Base-by-base conservation (phyloP, 352 stramenopile species). In the Globisporangium polare region DNA sequence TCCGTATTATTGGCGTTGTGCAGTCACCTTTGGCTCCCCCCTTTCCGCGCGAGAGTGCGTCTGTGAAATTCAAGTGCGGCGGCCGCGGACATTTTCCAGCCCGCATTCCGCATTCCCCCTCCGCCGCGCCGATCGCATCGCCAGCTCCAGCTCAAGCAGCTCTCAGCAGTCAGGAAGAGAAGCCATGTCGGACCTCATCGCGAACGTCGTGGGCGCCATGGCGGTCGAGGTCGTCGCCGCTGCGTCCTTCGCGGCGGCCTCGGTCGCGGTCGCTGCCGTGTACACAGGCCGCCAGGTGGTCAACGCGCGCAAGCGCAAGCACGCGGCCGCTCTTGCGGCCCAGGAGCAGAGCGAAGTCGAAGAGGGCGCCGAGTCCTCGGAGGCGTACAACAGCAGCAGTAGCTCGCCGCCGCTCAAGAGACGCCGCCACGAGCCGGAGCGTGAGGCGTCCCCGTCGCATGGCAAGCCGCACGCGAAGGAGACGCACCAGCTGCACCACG, bases 151-250 rank as follows among this genome's bases (percentile, higher is more conserved):
- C 47, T 20, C 13, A 26, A 53, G 46, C 47, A 53, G 46, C 45
- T 31, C 20, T 9, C 20, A 51, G 45, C 46, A 39, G 7, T 39
- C 33, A 39, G 39, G 39, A 45, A 18, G 39, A 45, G 5, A 6
- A 5, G 31, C 7, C 17, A 67, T 67, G 62, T 62, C 53, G 43
- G 55, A 62, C 10, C 64, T 75, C 55, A 62, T 62, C 39, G 47
- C 72, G 22, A 57, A 63, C 58, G 58, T 85, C 8, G 42, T 84
- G 27, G 70, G 58, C 24, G 71, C 70, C 60, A 70, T 74, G 18
- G 68, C 77, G 35, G 77, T 73, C 45, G 74, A 86, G 68, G 74
- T 75, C 45, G 65, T 83, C 42, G 76, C 76, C 5, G 77, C 75
- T 0, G 75, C 73, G 31, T 86, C 77, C 9, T 55, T 88, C 33